A percentile compares a stretch with the other conserved stretches of the same genome.
These are phyloP conservation scores for Ustilago xerochloae DNA, from an alignment of 1,284 basidiomycete species.

Conservation along the genomic window DNA sequence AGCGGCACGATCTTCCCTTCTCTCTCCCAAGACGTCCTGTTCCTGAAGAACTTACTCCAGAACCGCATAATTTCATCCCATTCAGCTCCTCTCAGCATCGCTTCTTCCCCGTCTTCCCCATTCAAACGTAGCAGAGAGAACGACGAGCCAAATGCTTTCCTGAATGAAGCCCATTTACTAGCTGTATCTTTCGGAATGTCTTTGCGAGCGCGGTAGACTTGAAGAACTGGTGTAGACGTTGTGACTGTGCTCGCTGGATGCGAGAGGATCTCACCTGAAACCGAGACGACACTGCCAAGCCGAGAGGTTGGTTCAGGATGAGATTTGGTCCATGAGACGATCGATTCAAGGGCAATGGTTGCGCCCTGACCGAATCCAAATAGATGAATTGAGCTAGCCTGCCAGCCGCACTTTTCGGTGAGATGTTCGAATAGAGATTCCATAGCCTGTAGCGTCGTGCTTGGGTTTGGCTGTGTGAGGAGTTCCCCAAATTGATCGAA, in stretches of 20 bases:
- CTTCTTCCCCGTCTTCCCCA: conserved; percentile 6
- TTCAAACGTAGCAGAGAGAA: conserved; percentile 12
- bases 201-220: conserved; percentile 21
- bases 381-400: conserved; percentile 77
- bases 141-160: conserved; percentile 14
- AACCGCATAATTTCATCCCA: conserved; percentile 53
- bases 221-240: conserved; percentile 23
- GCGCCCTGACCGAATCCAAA: conserved; percentile 93
- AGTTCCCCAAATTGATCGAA: conserved; percentile 82
- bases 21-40: conserved; percentile 42
- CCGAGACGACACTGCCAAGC: conserved; percentile 39
- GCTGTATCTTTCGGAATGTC: neutral
- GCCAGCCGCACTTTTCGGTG: conserved; percentile 75
- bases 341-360: conserved; percentile 79
- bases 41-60: conserved; percentile 39
- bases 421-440: conserved; percentile 74
- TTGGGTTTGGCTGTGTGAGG: conserved; percentile 76
- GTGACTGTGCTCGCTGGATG: conserved; percentile 21
- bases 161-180: conserved; percentile 19
- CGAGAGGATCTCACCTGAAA: conserved; percentile 46
- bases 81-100: conserved; percentile 16
- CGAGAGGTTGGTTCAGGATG: neutral
- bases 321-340: conserved; percentile 72
- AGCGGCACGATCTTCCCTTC: conserved; percentile 34
- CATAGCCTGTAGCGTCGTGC: conserved; percentile 75